These are phyloP conservation scores for Boletus tomentosulus DNA, from an alignment of 768 basidiomycete genomes.

Conservation along the genomic window DNA sequence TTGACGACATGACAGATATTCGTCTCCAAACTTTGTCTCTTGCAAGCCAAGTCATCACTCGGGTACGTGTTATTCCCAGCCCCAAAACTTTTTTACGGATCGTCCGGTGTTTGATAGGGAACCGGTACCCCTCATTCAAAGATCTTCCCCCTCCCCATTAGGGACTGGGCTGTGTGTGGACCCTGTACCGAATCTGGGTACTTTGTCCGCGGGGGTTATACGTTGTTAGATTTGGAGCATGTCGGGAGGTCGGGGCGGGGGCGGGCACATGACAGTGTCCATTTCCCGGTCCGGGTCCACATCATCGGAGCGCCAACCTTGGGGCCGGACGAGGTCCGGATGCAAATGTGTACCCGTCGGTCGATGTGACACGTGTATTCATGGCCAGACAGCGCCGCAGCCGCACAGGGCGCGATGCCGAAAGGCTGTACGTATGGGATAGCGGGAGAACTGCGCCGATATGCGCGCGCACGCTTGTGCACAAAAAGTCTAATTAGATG, in stretches of 20 bases:
- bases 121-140: conserved; percentile 3
- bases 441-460: background rate
- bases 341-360: conserved; percentile 7
- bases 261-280: conserved; percentile 11
- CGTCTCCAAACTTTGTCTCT: background rate
- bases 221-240: too few relatives aligned
- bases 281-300: conserved; percentile 7
- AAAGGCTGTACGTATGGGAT: background rate
- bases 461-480: background rate
- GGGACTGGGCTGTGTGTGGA: background rate
- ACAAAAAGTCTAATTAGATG: background rate
- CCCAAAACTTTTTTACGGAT: background rate
- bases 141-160: background rate
- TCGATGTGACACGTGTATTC: conserved; percentile 14
- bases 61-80: conserved; percentile 3
- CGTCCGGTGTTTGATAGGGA: conserved; percentile 1
- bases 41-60: background rate
- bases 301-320: conserved; percentile 9
- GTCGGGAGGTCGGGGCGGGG: background rate
- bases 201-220: background rate
- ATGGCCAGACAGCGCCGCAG: conserved; percentile 7
- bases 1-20: conserved; percentile 9
- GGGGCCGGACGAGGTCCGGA: background rate
- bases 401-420: background rate
- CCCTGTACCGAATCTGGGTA: background rate